Evolutionary conservation across 2,329 filamentous ascomycete species (phyloP).

Genomic region (Arthrobotrys pseudoclavata): DNA sequence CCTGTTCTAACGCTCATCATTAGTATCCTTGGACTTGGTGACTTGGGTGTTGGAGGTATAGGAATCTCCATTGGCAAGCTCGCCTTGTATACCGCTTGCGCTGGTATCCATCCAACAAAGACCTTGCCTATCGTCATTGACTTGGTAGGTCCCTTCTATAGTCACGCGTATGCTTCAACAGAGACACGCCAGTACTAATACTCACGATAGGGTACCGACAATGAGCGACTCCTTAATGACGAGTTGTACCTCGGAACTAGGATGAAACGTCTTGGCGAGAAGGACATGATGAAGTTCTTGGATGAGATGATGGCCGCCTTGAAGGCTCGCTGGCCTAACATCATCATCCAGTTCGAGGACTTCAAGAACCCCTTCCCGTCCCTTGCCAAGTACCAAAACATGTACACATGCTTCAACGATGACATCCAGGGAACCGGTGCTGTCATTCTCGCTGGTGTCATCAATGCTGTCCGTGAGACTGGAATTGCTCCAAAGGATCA

Average conservation of each 20-base stretch:
- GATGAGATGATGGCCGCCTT: conserved; percentile 97
- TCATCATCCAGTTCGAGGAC: conserved; percentile 92
- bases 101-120: conserved; percentile 90
- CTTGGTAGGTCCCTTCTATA: conserved; percentile 45
- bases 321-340: conserved; percentile 79
- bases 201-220: conserved; percentile 72
- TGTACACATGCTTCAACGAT: conserved; percentile 97
- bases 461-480: conserved; percentile 83
- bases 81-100: conserved; percentile 92
- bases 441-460: conserved; percentile 87
- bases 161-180: background rate
- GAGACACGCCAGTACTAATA: conserved; percentile 29
- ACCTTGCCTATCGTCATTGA: conserved; percentile 80
- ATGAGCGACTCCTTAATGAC: conserved; percentile 76
- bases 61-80: conserved; percentile 98
- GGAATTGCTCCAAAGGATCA: conserved; percentile 89
- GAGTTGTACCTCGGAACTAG: conserved; percentile 91
- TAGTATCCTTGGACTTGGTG: conserved; percentile 83
- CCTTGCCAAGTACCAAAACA: conserved; percentile 87
- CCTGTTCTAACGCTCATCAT: conserved; percentile 65
- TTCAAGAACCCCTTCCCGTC: conserved; percentile 98
- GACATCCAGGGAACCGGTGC: conserved; percentile 98
- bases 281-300: conserved; percentile 89
- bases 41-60: conserved; percentile 96
- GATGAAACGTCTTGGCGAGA: conserved; percentile 80